These are phyloP conservation scores for Yamadazyma triangularis DNA, from an alignment of 1,139 yeast species.

Conservation along the genomic window DNA sequence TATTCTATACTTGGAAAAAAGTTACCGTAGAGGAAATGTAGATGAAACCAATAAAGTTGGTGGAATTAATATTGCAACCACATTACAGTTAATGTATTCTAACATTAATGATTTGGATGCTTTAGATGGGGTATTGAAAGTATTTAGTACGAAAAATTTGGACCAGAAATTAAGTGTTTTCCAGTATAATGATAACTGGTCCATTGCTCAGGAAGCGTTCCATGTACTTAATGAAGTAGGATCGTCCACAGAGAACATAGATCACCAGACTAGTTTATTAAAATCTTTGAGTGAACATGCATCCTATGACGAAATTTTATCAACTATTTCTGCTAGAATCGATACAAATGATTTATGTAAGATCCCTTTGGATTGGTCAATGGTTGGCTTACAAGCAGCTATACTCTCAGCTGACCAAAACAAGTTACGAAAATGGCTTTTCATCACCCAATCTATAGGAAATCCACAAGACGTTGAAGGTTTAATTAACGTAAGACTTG, in stretches of 20 bases:
- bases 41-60: neutral
- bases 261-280: slow-evolving; percentile 31
- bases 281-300: slow-evolving; percentile 41
- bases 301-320: slow-evolving; percentile 36
- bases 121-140: slow-evolving; percentile 77
- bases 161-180: slow-evolving; percentile 60
- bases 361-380: slow-evolving; percentile 51
- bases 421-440: slow-evolving; percentile 55
- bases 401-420: slow-evolving; percentile 57
- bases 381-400: slow-evolving; percentile 72
- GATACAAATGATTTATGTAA: slow-evolving; percentile 18
- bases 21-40: slow-evolving; percentile 42
- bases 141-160: slow-evolving; percentile 59
- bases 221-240: slow-evolving; percentile 55
- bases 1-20: slow-evolving; percentile 77
- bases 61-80: slow-evolving; percentile 37
- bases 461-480: slow-evolving; percentile 47
- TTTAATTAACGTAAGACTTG: slow-evolving; percentile 61
- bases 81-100: slow-evolving; percentile 77
- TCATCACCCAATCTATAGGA: slow-evolving; percentile 30
- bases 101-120: slow-evolving; percentile 88
- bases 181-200: slow-evolving; percentile 85
- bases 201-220: slow-evolving; percentile 81
- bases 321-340: slow-evolving; percentile 26
- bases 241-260: slow-evolving; percentile 23